These are phyloP conservation scores for Phytophthora podocarpi DNA, from an alignment of 352 stramenopile species.

Conservation along the genomic window DNA sequence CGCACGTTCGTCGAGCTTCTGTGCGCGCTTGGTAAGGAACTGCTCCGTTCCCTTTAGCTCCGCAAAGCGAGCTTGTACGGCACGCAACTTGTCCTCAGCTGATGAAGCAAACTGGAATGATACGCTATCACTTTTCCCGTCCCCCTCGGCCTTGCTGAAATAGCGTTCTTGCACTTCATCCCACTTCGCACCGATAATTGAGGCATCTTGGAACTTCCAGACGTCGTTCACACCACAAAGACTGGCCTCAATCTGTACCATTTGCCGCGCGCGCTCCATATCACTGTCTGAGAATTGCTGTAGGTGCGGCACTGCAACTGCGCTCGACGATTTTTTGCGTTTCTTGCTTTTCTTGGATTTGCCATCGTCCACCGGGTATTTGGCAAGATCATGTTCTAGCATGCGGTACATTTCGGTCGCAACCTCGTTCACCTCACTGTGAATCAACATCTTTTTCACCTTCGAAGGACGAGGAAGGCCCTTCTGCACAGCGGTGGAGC, in stretches of 20 bases:
- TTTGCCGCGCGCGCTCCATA: slow-evolving; percentile 68
- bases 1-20: slow-evolving; percentile 79
- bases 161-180: slow-evolving; percentile 43
- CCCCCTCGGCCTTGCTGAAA: slow-evolving; percentile 34
- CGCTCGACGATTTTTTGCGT: slow-evolving; percentile 52
- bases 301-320: slow-evolving; percentile 30
- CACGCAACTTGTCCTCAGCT: slow-evolving; percentile 50
- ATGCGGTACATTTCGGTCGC: slow-evolving; percentile 70
- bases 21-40: slow-evolving; percentile 60
- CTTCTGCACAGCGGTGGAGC: slow-evolving; percentile 70
- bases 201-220: slow-evolving; percentile 41
- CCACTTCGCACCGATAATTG: slow-evolving; percentile 41
- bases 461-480: slow-evolving; percentile 73
- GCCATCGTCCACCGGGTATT: slow-evolving; percentile 44
- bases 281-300: slow-evolving; percentile 65
- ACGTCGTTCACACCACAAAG: slow-evolving; percentile 39
- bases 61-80: slow-evolving; percentile 61
- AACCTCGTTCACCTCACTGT: slow-evolving; percentile 45
- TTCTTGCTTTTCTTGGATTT: slow-evolving; percentile 66
- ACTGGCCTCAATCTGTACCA: slow-evolving; percentile 83
- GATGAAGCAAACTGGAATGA: slow-evolving; percentile 52
- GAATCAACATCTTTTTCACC: slow-evolving; percentile 57
- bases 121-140: slow-evolving; percentile 23
- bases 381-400: slow-evolving; percentile 65
- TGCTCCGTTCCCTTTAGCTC: slow-evolving; percentile 73